Evolutionary conservation across 2,329 filamentous ascomycete species (phyloP).

Genomic region (Xylaria sp.): DNA sequence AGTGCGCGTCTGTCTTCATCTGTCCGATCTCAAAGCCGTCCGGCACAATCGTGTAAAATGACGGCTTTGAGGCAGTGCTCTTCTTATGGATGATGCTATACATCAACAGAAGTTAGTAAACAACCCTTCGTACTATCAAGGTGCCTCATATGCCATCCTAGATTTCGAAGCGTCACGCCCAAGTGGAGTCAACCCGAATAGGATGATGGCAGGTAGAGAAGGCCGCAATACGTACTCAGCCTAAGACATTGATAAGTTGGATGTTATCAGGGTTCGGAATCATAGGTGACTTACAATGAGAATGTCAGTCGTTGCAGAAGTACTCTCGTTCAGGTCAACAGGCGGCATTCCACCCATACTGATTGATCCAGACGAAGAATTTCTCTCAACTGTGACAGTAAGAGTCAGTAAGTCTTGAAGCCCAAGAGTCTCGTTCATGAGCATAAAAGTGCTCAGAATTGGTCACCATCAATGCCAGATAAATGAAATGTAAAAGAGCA

Average conservation of each 20-base stretch:
- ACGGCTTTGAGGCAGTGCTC: slow-evolving; percentile 47
- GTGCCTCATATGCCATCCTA: not conserved
- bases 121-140: not conserved
- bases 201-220: not conserved
- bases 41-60: slow-evolving; percentile 57
- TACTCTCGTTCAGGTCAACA: slow-evolving; percentile 34
- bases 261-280: not conserved
- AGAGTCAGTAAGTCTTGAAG: not conserved
- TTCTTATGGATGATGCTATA: slow-evolving; percentile 36
- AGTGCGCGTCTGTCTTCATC: slow-evolving; percentile 45
- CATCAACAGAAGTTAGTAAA: not conserved
- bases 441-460: not conserved
- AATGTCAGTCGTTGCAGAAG: slow-evolving; percentile 41
- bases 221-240: not conserved
- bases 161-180: not conserved
- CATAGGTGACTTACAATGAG: slow-evolving; percentile 45
- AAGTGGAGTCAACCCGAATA: not conserved
- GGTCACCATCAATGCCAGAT: not conserved
- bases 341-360: slow-evolving; percentile 52
- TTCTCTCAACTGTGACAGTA: slow-evolving; percentile 42
- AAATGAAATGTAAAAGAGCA: not conserved
- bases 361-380: slow-evolving; percentile 49
- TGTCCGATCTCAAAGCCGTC: slow-evolving; percentile 51
- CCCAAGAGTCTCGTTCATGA: no score
- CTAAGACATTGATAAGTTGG: not conserved